Base-by-base conservation (phyloP, 2,329 filamentous ascomycete genomes). In the Pyrenophora teres region DNA sequence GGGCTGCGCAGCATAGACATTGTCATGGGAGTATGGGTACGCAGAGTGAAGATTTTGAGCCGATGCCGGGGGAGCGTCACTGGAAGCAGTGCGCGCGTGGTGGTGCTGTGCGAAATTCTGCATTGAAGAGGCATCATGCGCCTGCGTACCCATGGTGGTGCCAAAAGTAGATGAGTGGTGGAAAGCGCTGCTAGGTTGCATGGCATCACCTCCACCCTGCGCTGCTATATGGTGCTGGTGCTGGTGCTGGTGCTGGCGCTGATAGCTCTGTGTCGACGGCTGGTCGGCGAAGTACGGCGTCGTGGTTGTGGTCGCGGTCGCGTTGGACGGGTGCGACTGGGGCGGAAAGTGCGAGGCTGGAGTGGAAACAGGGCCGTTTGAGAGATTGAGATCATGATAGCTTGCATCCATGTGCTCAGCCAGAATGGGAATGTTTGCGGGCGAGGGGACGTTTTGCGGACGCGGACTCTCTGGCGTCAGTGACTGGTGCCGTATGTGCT, bases 391-490 rank as follows among this genome's bases (percentile, higher is more conserved):
- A 71, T 87, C 85, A 75, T 87, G 86, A 78, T 88, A 87, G 63
- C 82, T 77, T 47, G 85, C 84, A 74, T 90, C 86, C 82, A 85
- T 89, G 76, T 88, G 86, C 69, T 87, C 85, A 69, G 86, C 81
- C 67, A 89, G 57, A 47, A 90, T 82, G 51, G 87, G 85, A 53
- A 89, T 88, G 62, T 84, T 87, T 62, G 84, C 81, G 46, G 86
- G 85, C 72, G 87, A 83, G 60, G 86, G 81, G 60, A 86, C 78
- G 73, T 89, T 85, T 64, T 88, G 74, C 61, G 87, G 87, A 64
- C 86, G 85, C 67, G 87, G 87, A 70, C 86, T 89, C 68, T 87
- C 83, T 59, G 87, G 87, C 68, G 85, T 87, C 67, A 87, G 76
- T 60, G 82, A 82, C 72, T 85, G 82, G 75, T 84, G 84, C 69